Percentiles rank a stretch among this genome's conserved stretches.
These are phyloP conservation scores for Albizia julibrissin DNA, from an alignment of 306 rosid genomes.

Conservation along the genomic window DNA sequence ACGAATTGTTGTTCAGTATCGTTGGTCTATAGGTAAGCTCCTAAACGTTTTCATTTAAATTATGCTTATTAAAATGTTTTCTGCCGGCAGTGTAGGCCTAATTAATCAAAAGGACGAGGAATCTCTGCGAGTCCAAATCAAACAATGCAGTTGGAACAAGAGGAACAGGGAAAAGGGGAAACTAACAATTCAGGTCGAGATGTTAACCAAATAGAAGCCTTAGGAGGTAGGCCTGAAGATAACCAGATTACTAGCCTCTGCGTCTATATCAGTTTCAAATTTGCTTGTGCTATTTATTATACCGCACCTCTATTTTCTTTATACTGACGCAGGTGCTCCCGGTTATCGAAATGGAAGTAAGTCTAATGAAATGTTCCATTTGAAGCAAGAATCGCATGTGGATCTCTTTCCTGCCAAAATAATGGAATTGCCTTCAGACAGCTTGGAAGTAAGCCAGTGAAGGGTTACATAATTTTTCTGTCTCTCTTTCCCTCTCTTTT, in stretches of 20 bases:
- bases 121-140: conserved; percentile 34
- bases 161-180: conserved; percentile 43
- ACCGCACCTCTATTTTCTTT: conserved; percentile 9
- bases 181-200: conserved; percentile 39
- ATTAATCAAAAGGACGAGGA: conserved; percentile 33
- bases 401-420: conserved; percentile 64
- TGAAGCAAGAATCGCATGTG: conserved; percentile 48
- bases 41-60: background rate
- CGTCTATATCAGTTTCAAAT: background rate
- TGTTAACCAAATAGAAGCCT: conserved; percentile 36
- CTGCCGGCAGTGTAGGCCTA: conserved; percentile 32
- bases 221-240: conserved; percentile 49
- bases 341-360: conserved; percentile 35
- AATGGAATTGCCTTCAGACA: conserved; percentile 64
- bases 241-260: conserved; percentile 6
- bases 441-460: conserved; percentile 67
- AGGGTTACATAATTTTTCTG: conserved; percentile 26
- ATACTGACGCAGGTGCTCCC: conserved; percentile 52
- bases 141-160: conserved; percentile 55
- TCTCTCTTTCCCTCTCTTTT: conserved; percentile 30
- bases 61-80: conserved; percentile 22
- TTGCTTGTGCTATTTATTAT: conserved; percentile 24
- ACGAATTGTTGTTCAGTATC: background rate
- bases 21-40: background rate
- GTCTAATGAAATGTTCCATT: conserved; percentile 48